Evolutionary conservation across 768 basidiomycete genomes (phyloP), one percentile per base, ranked within the genome.

Genomic region (Termitomyces sp.): DNA sequence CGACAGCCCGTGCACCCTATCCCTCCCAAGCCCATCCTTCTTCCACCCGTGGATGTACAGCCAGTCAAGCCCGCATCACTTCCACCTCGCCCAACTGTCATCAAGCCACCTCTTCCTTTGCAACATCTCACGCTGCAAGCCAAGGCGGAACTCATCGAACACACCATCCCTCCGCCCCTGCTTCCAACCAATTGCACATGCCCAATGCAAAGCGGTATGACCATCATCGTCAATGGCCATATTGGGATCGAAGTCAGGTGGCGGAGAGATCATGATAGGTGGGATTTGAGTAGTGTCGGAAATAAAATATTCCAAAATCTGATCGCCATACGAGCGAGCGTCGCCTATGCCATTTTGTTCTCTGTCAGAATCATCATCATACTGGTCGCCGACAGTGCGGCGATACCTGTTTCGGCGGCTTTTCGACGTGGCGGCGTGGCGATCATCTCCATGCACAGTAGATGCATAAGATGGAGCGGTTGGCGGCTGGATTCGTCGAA

Each of bases 151-250:
- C n/a, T n/a, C n/a, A n/a, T n/a, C n/a, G n/a, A n/a, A n/a, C n/a
- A n/a, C n/a, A n/a, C n/a, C n/a, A n/a, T n/a, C n/a, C n/a, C n/a
- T n/a, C n/a, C n/a, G n/a, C n/a, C n/a, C n/a, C n/a, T n/a, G n/a
- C n/a, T n/a, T n/a, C n/a, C n/a, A n/a, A 30, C 97, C 97, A 95
- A 99, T 98, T 12, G 97, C 97, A 66, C 93, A 95, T 4, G 95
- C 96, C 97, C 97, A 99, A 65, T 99, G 97, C 14, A 99, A 76
- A 22, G 97, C 86, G 0, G 95, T 97, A 70, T 99, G 97, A 0
- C 93, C 94, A 68, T 99, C 97, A 62, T 98, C 97, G 74, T 99
- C 97, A 60, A 99, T 98, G 34, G 89, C 86, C 79, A 95, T 90
- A 66, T 98, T 94, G 13, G 96, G 87, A 70, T 98, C 93, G 69